These are phyloP conservation scores for Rhodotorula taiwanensis DNA, from an alignment of 768 basidiomycete species.

Conservation along the genomic window DNA sequence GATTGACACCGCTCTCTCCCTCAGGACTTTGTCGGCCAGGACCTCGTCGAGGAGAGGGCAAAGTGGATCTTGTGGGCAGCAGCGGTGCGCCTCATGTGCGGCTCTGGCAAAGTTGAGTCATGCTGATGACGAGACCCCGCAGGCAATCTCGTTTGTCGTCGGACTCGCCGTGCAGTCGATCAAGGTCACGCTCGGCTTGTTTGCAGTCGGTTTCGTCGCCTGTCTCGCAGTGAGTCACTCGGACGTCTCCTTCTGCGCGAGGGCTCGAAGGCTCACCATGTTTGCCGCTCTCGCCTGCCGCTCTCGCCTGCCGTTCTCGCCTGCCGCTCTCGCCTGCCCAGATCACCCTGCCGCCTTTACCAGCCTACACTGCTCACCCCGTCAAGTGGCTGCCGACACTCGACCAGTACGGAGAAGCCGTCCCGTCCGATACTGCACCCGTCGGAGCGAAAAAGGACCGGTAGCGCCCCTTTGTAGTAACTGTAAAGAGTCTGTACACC, in stretches of 20 bases:
- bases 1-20: too few species aligned
- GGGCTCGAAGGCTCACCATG: too few species aligned
- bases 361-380: constrained; percentile 22
- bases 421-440: too few species aligned
- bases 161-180: constrained; percentile 15
- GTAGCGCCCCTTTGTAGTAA: too few species aligned
- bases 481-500: too few species aligned
- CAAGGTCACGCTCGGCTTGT: neutral
- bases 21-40: constrained; percentile 32
- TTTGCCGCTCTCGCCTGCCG: too few species aligned
- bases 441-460: neutral
- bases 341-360: constrained; percentile 16
- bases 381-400: constrained; percentile 22
- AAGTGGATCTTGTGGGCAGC: constrained; percentile 9
- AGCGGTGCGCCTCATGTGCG: neutral
- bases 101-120: too few species aligned
- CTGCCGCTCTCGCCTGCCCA: neutral
- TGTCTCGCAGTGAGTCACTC: constrained; percentile 6
- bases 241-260: neutral
- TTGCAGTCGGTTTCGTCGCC: neutral
- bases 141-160: constrained; percentile 22
- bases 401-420: constrained; percentile 14
- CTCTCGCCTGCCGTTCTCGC: too few species aligned
- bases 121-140: neutral
- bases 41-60: constrained; percentile 12